These are phyloP conservation scores for Chalciporus sp. DNA, from an alignment of 1,284 basidiomycete genomes.

Conservation along the genomic window DNA sequence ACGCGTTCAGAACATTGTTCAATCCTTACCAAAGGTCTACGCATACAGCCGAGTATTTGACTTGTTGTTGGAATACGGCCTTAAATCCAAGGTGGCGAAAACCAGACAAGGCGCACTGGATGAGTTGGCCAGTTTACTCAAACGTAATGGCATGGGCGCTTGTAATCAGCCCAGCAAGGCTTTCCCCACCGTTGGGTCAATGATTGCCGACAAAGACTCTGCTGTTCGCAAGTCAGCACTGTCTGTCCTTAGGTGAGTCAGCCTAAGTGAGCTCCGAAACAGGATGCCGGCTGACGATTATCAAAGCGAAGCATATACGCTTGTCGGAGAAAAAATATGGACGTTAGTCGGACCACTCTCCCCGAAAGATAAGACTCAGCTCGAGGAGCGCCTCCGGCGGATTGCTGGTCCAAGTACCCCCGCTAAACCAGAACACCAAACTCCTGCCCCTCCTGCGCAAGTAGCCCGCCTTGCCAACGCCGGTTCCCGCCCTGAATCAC, in stretches of 20 bases:
- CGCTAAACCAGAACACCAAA: conserved; percentile 45
- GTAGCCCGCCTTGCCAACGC: conserved; percentile 56
- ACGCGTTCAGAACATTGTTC: conserved; percentile 73
- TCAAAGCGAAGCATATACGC: conserved; percentile 76
- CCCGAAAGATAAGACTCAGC: conserved; percentile 87
- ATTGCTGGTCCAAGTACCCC: conserved; percentile 67
- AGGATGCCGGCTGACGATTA: conserved; percentile 9
- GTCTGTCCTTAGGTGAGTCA: conserved; percentile 63
- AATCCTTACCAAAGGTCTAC: conserved; percentile 77
- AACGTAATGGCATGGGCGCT: conserved; percentile 81
- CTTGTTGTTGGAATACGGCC: conserved; percentile 81
- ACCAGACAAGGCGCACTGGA: conserved; percentile 85
- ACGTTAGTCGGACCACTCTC: conserved; percentile 74
- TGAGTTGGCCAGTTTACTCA: conserved; percentile 78
- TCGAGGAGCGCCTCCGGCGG: conserved; percentile 88
- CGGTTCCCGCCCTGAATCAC: conserved; percentile 57
- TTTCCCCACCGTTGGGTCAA: conserved; percentile 76
- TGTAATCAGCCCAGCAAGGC: conserved; percentile 79
- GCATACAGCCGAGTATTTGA: conserved; percentile 91
- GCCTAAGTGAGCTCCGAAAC: not conserved
- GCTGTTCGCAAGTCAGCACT: conserved; percentile 85
- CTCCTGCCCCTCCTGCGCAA: conserved; percentile 39
- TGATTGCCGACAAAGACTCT: conserved; percentile 89
- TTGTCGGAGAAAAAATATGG: conserved; percentile 89
- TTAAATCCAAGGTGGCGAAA: conserved; percentile 89